Conservation (phyloP, 208 protist species). For the Chromosphaera perkinsii region DNA sequence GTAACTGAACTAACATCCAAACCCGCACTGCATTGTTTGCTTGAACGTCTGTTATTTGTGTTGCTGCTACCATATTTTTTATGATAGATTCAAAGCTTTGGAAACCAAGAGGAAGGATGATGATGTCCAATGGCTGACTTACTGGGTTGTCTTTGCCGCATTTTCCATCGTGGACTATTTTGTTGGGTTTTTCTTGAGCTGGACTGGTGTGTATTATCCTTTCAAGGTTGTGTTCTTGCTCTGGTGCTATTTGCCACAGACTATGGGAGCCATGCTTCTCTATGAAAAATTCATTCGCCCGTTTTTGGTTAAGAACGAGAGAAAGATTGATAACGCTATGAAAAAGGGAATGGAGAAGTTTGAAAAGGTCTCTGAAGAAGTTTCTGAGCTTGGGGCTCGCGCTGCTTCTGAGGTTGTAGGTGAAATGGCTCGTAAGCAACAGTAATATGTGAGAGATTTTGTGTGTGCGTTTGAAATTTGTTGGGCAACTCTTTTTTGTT, state of each 20-base stretch:
- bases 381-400: too few relatives aligned
- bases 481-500: too few relatives aligned
- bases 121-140: constrained; percentile 39
- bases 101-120: constrained; percentile 22
- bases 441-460: too few relatives aligned
- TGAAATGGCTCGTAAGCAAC: too few relatives aligned
- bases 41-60: too few relatives aligned
- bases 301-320: constrained; percentile 5
- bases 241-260: constrained; percentile 14
- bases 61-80: too few relatives aligned
- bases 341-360: too few relatives aligned
- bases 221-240: constrained; percentile 31
- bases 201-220: constrained; percentile 33
- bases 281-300: constrained; percentile 6
- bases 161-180: constrained; percentile 31
- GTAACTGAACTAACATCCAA: too few relatives aligned
- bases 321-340: constrained; percentile 6
- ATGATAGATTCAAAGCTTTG: constrained; percentile 45
- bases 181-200: constrained; percentile 17
- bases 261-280: background rate
- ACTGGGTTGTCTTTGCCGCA: constrained; percentile 40
- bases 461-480: too few relatives aligned
- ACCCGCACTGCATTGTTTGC: too few relatives aligned
- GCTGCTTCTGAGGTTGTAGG: too few relatives aligned
- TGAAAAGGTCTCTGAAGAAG: too few relatives aligned